Conservation (phyloP, 2,329 filamentous ascomycete genomes). For the Diplodia corticola region DNA sequence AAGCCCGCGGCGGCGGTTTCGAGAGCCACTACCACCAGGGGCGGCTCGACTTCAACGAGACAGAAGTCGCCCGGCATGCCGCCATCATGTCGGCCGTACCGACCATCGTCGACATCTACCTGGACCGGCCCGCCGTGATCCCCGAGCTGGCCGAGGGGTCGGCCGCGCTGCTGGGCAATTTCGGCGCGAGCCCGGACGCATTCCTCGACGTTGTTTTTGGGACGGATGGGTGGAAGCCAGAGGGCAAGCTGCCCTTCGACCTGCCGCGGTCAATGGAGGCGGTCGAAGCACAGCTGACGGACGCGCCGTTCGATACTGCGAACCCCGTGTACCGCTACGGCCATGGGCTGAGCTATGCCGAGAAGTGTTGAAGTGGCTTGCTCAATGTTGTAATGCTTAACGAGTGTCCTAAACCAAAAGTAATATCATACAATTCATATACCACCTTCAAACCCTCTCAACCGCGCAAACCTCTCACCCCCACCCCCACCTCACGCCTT, state of each 20-base stretch:
- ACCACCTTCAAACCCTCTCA: too few relatives aligned
- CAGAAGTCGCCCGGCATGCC: conserved; percentile 42
- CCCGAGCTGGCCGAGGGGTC: conserved; percentile 45
- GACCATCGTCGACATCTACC: conserved; percentile 47
- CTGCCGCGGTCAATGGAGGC: conserved; percentile 48
- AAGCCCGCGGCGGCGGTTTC: conserved; percentile 46
- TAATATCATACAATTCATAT: background rate
- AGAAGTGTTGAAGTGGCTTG: conserved; percentile 1
- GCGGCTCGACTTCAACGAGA: conserved; percentile 44
- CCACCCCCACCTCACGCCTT: conserved; percentile 26
- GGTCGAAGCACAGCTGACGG: conserved; percentile 39
- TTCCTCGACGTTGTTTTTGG: conserved; percentile 49
- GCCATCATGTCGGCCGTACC: conserved; percentile 42
- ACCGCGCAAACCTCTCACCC: too few relatives aligned
- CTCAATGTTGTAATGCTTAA: background rate
- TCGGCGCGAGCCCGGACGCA: conserved; percentile 43
- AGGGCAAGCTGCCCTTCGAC: conserved; percentile 51
- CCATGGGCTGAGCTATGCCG: conserved; percentile 37
- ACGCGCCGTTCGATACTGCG: conserved; percentile 42
- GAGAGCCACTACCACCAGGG: conserved; percentile 44
- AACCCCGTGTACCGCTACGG: conserved; percentile 40
- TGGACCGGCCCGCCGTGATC: conserved; percentile 48
- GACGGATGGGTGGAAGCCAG: conserved; percentile 37
- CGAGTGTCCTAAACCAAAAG: background rate
- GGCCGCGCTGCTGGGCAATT: conserved; percentile 44